Evolutionary conservation across 768 basidiomycete species (phyloP).

Genomic region (Trametes villosa): DNA sequence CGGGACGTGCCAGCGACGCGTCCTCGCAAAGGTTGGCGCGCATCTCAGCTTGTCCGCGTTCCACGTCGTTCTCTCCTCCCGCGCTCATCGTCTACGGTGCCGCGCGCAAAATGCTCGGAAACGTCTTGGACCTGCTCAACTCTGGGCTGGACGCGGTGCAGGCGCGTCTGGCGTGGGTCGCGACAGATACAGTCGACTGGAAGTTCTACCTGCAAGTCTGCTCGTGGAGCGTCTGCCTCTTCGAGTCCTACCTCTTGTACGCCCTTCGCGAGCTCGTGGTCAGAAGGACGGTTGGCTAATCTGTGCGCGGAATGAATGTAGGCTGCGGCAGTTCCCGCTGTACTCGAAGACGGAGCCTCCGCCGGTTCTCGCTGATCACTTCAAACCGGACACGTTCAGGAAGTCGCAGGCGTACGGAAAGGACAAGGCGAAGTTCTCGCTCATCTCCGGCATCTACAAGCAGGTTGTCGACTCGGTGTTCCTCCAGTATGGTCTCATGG

Average conservation of each 20-base stretch:
- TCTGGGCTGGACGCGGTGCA: constrained; percentile 53
- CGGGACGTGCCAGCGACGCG: constrained; percentile 1
- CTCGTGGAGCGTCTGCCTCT: constrained; percentile 78
- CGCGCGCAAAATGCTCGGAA: neutral
- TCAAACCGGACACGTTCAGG: constrained; percentile 71
- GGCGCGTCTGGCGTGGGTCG: constrained; percentile 68
- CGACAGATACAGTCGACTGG: constrained; percentile 77
- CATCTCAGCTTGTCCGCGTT: neutral
- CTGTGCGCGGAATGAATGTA: no score
- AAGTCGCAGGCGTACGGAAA: constrained; percentile 92
- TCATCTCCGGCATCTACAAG: constrained; percentile 75
- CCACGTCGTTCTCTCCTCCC: neutral
- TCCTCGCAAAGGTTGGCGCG: neutral
- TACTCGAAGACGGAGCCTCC: constrained; percentile 81
- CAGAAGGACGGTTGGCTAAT: no score
- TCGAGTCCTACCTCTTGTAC: constrained; percentile 89
- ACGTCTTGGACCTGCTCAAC: constrained; percentile 31
- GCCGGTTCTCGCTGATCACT: constrained; percentile 66
- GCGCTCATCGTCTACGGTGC: neutral
- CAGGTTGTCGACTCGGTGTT: constrained; percentile 71
- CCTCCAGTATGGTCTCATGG: constrained; percentile 78
- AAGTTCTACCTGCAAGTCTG: constrained; percentile 78
- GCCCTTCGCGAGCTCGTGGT: no score
- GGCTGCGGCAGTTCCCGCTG: constrained; percentile 81
- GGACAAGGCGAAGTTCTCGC: constrained; percentile 85